Conservation (phyloP, 352 stramenopile species). For the Globisporangium camurandrum region DNA sequence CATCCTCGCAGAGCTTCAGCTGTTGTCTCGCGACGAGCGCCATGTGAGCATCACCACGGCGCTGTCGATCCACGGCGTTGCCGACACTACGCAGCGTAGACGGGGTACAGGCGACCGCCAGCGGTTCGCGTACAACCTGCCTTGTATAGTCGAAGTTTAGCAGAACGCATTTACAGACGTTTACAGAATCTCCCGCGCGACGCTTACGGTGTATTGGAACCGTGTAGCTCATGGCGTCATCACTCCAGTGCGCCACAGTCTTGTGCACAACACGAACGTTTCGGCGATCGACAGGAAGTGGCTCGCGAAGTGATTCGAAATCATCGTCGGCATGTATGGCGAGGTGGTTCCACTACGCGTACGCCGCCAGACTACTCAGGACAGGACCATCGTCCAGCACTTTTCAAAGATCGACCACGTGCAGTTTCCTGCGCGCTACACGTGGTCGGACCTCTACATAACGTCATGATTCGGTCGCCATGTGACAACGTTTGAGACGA, state of each 20-base stretch:
- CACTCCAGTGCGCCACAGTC: not conserved
- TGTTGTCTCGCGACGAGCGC: not conserved
- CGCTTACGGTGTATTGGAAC: slow-evolving; percentile 1
- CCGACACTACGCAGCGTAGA: not conserved
- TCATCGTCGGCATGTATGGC: not conserved
- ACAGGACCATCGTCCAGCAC: not conserved
- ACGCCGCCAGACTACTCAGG: not conserved
- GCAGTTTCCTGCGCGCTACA: not conserved
- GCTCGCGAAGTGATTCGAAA: not conserved
- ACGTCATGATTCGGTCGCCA: not conserved
- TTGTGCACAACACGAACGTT: not conserved
- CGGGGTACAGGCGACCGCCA: not conserved
- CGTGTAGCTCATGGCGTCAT: not conserved
- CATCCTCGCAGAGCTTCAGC: not conserved
- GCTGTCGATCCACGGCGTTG: not conserved
- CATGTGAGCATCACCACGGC: not conserved
- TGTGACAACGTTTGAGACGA: not conserved
- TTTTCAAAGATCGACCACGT: not conserved
- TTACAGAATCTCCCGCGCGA: not conserved
- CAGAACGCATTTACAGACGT: not conserved
- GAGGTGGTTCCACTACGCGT: not conserved
- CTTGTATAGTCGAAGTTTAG: not conserved
- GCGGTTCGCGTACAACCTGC: not conserved
- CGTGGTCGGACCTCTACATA: not conserved
- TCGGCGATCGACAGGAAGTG: not conserved